These are phyloP conservation scores for Plasmodium billcollinsi DNA, from an alignment of 169 alveolate species.

Conservation along the genomic window DNA sequence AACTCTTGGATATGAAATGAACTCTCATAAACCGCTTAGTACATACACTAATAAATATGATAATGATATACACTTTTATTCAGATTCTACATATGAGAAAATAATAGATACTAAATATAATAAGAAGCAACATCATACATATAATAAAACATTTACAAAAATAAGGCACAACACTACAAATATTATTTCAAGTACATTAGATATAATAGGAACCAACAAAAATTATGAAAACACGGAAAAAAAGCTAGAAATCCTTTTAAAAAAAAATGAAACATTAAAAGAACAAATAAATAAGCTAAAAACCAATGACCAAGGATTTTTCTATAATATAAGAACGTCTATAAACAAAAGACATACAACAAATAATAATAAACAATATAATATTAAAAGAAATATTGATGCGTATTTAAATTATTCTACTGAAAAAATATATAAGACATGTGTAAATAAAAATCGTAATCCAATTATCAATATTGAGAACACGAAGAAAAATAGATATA, in stretches of 20 bases:
- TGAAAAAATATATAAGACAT: not conserved
- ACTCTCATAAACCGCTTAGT: too few relatives aligned
- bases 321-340: not conserved
- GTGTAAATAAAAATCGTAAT: not conserved
- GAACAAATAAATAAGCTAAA: conserved; percentile 31
- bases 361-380: not conserved
- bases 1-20: too few relatives aligned
- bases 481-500: conserved; percentile 22
- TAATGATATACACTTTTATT: not conserved
- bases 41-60: not conserved
- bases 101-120: not conserved
- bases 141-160: not conserved
- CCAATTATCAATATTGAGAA: not conserved
- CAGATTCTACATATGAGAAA: not conserved
- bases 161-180: not conserved
- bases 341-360: not conserved
- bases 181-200: too few relatives aligned
- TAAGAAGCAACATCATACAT: not conserved
- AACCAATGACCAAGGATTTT: conserved; percentile 1
- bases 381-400: not conserved
- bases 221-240: conserved; percentile 17
- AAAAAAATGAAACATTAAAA: conserved; percentile 30
- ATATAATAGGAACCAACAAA: not conserved
- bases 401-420: not conserved
- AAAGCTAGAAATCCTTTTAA: conserved; percentile 27